Evolutionary conservation across 192 early-diverging fungal species (phyloP), one percentile per base, ranked within the genome.

Genomic region (Helicostylum pulchrum): DNA sequence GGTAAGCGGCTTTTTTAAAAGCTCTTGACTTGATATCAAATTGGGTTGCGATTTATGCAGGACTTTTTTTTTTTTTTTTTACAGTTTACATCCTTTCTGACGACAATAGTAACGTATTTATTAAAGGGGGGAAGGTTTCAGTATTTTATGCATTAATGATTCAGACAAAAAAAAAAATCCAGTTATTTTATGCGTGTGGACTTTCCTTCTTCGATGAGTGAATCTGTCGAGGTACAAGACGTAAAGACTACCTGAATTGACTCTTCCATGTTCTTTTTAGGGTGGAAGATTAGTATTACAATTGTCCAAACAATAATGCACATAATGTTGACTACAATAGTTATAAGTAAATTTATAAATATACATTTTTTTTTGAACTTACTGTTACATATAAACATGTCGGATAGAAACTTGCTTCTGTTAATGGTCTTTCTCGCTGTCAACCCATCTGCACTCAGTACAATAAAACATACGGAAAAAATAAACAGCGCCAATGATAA

Each of bases 341-440:
- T n/a, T 14, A 32, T 3, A 59, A 2, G n/a, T 4, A 8, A 20
- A 32, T 52, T 8, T 23, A 48, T 44, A 9, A 2, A 53, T 20
- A 56, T n/a, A 63, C 31, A 19, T 30, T 3, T 6, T 23, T 59
- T 53, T 26, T 49, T 47, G n/a, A n/a, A 52, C 70, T 75, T 70
- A 69, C 67, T 64, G 58, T 70, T 66, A 45, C 73, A 70, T 53
- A 75, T 75, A 36, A 75, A 49, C 10, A 75, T 61, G 58, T 75
- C 73, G 2, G 73, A 45, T 15, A 64, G 46, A 50, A 75, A 70
- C 32, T 70, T 75, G 56, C 68, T 47, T 21, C 12, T 7, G 53
- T 63, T 75, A 3, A 62, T 46, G 11, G 34, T 31, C 47, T 66
- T 62, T 51, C 62, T 66, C 11, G 42, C 32, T 10, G 67, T 75